Conservation (phyloP, 208 protist species). For the Crithidia fasciculata region DNA sequence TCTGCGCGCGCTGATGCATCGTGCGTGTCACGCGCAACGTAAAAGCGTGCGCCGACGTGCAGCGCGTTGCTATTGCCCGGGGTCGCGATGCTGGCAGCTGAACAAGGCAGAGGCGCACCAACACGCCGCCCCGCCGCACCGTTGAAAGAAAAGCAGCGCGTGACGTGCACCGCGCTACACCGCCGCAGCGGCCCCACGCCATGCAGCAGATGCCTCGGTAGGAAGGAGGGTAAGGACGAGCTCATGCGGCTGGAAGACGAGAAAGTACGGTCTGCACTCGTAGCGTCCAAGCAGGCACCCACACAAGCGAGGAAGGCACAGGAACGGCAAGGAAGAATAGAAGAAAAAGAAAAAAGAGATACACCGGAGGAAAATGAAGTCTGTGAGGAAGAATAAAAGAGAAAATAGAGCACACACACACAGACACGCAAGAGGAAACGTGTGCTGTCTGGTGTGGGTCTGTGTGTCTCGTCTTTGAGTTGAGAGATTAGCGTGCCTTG, state of each 20-base stretch:
- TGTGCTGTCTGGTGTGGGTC: too few relatives aligned
- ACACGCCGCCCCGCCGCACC: too few relatives aligned
- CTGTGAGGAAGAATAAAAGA: conserved; percentile 14
- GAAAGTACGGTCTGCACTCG: too few relatives aligned
- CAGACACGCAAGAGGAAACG: not conserved
- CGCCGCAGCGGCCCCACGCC: not conserved
- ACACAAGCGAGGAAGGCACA: not conserved
- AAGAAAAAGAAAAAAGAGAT: not conserved
- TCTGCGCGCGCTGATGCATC: conserved; percentile 15
- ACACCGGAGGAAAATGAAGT: not conserved
- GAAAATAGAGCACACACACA: not conserved
- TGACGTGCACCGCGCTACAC: not conserved
- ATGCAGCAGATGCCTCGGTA: not conserved
- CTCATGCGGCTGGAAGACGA: too few relatives aligned
- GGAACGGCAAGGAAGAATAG: not conserved
- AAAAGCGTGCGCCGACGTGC: not conserved
- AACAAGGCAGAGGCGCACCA: not conserved
- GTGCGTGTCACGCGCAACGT: not conserved
- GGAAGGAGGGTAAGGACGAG: not conserved
- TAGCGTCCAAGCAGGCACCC: too few relatives aligned
- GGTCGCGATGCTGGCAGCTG: not conserved
- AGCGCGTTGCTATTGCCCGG: not conserved
- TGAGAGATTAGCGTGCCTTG: not conserved
- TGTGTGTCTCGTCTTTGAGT: too few relatives aligned
- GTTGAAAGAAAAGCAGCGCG: not conserved